Evolutionary conservation across 805 yeast genomes (phyloP), one percentile per base, ranked within the genome.

Genomic region (Candida montana): DNA sequence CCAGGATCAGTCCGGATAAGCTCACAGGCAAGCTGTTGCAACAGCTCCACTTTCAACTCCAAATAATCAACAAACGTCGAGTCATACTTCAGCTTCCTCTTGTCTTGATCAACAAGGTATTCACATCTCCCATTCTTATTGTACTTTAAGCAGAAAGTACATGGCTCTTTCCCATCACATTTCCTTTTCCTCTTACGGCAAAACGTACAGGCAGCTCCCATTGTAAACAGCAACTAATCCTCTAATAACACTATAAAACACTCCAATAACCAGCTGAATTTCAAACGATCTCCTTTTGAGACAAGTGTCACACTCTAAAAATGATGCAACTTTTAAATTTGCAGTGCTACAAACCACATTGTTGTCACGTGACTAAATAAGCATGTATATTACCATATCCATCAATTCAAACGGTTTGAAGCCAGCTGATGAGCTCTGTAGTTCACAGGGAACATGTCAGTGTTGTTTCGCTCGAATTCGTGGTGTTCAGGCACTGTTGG

Each of bases 1-100:
- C 7, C 7, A 3, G 18, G 5, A 21, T 50, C 42, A 2, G 37
- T 44, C 35, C 53, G 49, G 5, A 55, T 48, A 19, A 60, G 44
- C 30, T 52, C 58, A 27, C 47, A 50, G 2, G 53, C 56, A 19
- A 52, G 48, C 23, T 59, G 61, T 19, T 55, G 55, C 27, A 60
- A 35, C 2, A 57, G 30, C 38, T 60, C 64, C 4, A 52, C 45
- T 26, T 57, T 58, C 39, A 60, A 38, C 38, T 60, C 64, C 31
- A 60, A 39, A 32, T 55, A 57, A 36, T 60, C 64, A 28, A 60
- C 56, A n/a, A 51, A 49, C 0, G 63, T 54, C 2, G 63, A 55
- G 38, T 59, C 64, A 33, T 58, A 56, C 37, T 58, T 59, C 54
- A 54, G 51, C 44, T 59, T 59, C 31, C 63, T 45, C 33, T 49